Base-by-base conservation (phyloP, 345 rosid genomes). In the Aquilaria malaccensis region DNA sequence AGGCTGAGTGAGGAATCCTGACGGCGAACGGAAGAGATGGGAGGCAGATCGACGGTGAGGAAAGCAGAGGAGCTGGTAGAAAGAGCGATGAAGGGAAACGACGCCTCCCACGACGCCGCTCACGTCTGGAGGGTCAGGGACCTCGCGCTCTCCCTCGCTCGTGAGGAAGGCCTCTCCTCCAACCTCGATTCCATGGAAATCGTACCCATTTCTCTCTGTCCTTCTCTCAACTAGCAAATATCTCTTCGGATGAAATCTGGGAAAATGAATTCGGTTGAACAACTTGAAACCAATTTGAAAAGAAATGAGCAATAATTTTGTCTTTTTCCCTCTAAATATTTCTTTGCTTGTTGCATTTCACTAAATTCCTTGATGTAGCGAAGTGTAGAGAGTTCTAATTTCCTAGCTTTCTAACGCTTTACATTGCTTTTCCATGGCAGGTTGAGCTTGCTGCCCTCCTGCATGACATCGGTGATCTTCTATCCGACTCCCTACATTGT, bases 381-480 rank as follows among this genome's bases (percentile, higher is more conserved):
- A 58, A 10, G 33, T 69, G 4, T 5, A 3, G 43, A 37, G 43
- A 9, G 5, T 37, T 37, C 43, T 37, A 5, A 37, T 5, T 11
- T 43, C 48, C 2, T 31, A 30, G 37, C 41, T 31, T 58, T 29
- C 7, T 63, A 22, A 22, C 54, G 15, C 57, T 52, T 67, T n/a
- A 1, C 11, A 52, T 64, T 76, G 56, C 33, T 70, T 32, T 46
- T 53, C 13, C 50, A 37, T 68, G 71, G 43, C 81, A 85, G 95
- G 88, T 84, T 12, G 94, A 91, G 79, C 85, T 88, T 55, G 88
- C 96, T 63, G 94, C 98, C 22, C 89, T 91, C 75, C 91, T 91
- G 59, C 96, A 91, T 67, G 98, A 91, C 56, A 75, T 91, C 52
- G 96, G 89, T 85, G 55, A 46, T 59, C 15, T 51, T 46, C 31